Conservation (phyloP, 78 protist genomes). For the Planoprotostelium fungivorum region DNA sequence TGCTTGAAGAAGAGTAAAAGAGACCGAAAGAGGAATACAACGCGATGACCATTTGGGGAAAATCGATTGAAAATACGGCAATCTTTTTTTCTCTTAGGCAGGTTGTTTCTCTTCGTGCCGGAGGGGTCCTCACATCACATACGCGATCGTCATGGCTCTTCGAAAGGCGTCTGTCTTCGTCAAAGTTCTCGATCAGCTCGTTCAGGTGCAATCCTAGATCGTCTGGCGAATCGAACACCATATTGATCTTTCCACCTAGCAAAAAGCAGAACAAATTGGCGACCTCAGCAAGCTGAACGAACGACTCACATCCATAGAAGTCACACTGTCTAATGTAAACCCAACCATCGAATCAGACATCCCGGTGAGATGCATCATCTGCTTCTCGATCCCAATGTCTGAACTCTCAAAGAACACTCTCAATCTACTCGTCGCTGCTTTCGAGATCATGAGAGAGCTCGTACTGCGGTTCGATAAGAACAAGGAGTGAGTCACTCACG, state of each 20-base stretch:
- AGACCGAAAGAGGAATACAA: no score
- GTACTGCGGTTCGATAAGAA: neutral
- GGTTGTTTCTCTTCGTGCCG: no score
- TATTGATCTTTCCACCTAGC: no score
- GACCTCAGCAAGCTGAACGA: neutral
- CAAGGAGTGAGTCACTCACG: neutral
- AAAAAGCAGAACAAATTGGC: neutral
- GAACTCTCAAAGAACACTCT: neutral
- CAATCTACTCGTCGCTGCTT: neutral
- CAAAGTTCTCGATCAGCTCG: neutral
- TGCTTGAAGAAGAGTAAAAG: no score
- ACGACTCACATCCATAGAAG: neutral
- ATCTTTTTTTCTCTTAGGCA: no score
- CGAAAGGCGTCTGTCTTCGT: neutral
- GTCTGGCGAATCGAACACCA: no score
- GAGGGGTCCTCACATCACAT: no score
- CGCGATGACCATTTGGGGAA: no score
- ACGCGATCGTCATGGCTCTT: no score
- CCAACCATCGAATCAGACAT: neutral
- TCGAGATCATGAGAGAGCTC: neutral
- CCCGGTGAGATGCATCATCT: neutral
- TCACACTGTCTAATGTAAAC: neutral
- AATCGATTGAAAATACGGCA: no score
- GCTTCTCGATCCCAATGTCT: neutral
- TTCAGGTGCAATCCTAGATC: neutral